Evolutionary conservation across 306 rosid genomes (phyloP).

Genomic region (Vigna hirtella): DNA sequence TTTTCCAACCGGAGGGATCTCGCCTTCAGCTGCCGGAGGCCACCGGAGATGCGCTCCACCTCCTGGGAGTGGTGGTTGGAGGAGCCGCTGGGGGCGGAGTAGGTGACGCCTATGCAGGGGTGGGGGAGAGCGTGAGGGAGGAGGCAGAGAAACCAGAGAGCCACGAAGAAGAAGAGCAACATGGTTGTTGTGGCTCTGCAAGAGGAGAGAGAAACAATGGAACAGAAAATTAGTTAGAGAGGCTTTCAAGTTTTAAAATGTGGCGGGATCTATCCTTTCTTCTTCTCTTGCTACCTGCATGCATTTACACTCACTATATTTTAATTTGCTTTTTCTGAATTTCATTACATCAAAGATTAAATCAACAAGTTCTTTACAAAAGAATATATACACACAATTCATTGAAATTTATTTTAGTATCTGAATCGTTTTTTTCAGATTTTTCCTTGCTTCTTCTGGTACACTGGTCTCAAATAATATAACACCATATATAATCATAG

Average conservation of each 20-base stretch:
- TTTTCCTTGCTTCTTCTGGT: too few relatives aligned
- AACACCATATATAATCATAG: too few relatives aligned
- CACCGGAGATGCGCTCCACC: slow-evolving; percentile 41
- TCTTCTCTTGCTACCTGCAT: background rate
- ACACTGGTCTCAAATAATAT: too few relatives aligned
- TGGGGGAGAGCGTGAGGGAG: background rate
- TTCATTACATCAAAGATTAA: too few relatives aligned
- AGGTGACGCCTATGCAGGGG: background rate
- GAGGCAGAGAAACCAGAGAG: background rate
- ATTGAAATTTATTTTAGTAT: too few relatives aligned
- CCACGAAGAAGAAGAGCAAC: background rate
- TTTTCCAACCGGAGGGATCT: slow-evolving; percentile 63
- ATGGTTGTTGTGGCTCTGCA: background rate
- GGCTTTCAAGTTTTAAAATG: background rate
- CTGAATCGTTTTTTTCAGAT: too few relatives aligned
- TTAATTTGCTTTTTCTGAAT: too few relatives aligned
- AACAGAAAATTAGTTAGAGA: background rate
- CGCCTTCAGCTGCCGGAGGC: slow-evolving; percentile 53
- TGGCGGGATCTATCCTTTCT: background rate
- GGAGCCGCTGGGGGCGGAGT: background rate
- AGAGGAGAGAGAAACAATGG: background rate
- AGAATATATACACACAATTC: too few relatives aligned
- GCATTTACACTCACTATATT: too few relatives aligned
- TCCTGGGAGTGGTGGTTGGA: background rate
- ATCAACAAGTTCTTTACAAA: too few relatives aligned